Percentiles rank a stretch among this genome's conserved stretches.
phyloP scores from a whole-genome alignment of 1,284 basidiomycete species.

The Cryptococcus sp. region DNA sequence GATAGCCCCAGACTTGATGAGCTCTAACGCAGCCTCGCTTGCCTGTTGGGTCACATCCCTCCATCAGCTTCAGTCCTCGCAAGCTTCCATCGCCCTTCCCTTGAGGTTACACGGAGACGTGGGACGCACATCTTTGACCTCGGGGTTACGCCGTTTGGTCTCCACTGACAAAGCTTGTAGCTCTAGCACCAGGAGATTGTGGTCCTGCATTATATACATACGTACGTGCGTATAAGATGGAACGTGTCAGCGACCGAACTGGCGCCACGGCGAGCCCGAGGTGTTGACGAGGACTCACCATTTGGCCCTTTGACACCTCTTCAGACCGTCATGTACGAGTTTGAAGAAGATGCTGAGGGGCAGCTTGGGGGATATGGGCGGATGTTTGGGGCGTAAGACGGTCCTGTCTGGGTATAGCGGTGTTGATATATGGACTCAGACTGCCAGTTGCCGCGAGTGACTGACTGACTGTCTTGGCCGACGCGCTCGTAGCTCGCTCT shows the following conservation, averaged over 20 bases:
- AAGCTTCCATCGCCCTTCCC: background rate
- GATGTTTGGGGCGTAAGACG: too few relatives aligned
- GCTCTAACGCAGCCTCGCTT: constrained; percentile 75
- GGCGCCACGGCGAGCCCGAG: background rate
- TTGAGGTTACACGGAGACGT: background rate
- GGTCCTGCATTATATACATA: constrained; percentile 32
- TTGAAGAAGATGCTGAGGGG: too few relatives aligned
- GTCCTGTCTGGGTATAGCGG: too few relatives aligned
- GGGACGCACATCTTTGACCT: constrained; percentile 68
- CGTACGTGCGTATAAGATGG: too few relatives aligned
- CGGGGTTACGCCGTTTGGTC: constrained; percentile 73
- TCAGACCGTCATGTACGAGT: background rate
- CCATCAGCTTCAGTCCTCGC: constrained; percentile 7
- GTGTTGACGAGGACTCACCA: constrained; percentile 4
- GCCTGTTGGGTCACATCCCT: constrained; percentile 49
- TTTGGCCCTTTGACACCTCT: background rate
- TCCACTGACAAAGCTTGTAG: constrained; percentile 72
- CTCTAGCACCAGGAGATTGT: constrained; percentile 48
- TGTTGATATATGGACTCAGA: too few relatives aligned
- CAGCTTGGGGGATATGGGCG: too few relatives aligned
- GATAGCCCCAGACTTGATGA: constrained; percentile 67
- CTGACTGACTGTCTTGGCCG: too few relatives aligned
- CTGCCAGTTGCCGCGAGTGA: too few relatives aligned
- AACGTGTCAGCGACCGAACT: background rate
- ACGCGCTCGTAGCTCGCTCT: too few relatives aligned